phyloP scores from a whole-genome alignment of 371 early-diverging fungal genomes.

The Capillidium heterosporum region DNA sequence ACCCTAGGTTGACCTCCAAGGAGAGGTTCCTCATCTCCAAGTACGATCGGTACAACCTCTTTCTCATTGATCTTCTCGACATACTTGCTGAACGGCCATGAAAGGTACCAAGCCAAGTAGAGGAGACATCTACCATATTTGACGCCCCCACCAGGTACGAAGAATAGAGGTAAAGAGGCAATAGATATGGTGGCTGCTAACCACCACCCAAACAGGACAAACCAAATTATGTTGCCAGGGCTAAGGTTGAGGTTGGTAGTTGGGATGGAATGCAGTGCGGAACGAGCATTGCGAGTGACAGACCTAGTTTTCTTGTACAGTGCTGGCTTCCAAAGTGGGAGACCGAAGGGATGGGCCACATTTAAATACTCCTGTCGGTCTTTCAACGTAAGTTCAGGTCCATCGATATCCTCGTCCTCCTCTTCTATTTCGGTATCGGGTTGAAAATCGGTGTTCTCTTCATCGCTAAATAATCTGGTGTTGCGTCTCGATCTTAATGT shows the following conservation, averaged over 20 bases:
- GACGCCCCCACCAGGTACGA: slow-evolving; percentile 28
- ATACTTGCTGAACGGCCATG: slow-evolving; percentile 90
- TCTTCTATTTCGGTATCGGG: slow-evolving; percentile 9
- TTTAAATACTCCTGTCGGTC: slow-evolving; percentile 55
- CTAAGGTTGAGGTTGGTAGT: slow-evolving; percentile 37
- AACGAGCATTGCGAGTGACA: slow-evolving; percentile 53
- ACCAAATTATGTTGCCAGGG: slow-evolving; percentile 73
- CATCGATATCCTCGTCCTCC: slow-evolving; percentile 18
- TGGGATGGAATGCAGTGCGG: slow-evolving; percentile 62
- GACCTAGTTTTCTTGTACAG: slow-evolving; percentile 86
- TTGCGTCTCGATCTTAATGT: too few relatives aligned
- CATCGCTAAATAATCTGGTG: too few relatives aligned
- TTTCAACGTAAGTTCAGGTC: slow-evolving; percentile 34
- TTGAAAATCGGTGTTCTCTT: slow-evolving; percentile 4
- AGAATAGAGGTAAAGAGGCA: slow-evolving; percentile 21
- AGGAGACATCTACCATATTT: slow-evolving; percentile 32
- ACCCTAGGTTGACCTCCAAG: slow-evolving; percentile 6
- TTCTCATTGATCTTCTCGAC: slow-evolving; percentile 31
- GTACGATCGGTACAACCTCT: slow-evolving; percentile 1
- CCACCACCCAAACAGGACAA: slow-evolving; percentile 83
- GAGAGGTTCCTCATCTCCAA: slow-evolving; percentile 7
- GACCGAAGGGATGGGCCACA: slow-evolving; percentile 74
- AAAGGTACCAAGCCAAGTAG: slow-evolving; percentile 49
- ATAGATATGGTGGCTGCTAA: slow-evolving; percentile 37
- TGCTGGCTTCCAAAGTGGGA: slow-evolving; percentile 93